These are phyloP conservation scores for Fusarium stilboides DNA, from an alignment of 2,329 filamentous ascomycete species.

Conservation along the genomic window DNA sequence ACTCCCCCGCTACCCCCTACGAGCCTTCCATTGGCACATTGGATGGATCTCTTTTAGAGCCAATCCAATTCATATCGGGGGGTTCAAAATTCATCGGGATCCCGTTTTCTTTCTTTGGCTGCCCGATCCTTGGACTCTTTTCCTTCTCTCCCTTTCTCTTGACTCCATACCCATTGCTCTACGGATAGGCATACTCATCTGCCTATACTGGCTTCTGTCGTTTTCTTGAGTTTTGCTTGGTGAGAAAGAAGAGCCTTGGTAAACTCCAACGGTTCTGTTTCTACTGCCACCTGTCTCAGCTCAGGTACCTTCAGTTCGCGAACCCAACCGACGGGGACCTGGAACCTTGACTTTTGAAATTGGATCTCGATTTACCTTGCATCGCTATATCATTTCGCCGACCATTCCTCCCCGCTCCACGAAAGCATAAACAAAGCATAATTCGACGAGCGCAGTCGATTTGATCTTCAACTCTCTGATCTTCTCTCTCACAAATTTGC, in stretches of 20 bases:
- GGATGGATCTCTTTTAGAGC: constrained; percentile 45
- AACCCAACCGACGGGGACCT: constrained; percentile 21
- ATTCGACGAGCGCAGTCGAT: neutral
- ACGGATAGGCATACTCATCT: neutral
- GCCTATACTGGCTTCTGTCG: constrained; percentile 5
- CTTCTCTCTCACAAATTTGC: constrained; percentile 20
- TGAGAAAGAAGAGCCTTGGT: constrained; percentile 13
- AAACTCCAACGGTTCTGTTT: constrained; percentile 15
- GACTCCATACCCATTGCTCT: constrained; percentile 9
- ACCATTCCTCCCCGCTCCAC: constrained; percentile 4
- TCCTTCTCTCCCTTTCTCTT: constrained; percentile 18
- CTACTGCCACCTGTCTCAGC: too few species aligned
- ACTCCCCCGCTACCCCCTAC: constrained; percentile 42
- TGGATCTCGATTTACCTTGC: constrained; percentile 32
- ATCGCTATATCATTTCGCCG: constrained; percentile 26
- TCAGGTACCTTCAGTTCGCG: constrained; percentile 2
- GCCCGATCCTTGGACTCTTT: constrained; percentile 35
- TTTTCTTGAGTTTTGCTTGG: constrained; percentile 14
- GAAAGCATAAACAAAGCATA: constrained; percentile 1
- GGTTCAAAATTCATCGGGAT: constrained; percentile 49
- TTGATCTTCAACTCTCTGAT: constrained; percentile 14
- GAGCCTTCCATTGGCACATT: constrained; percentile 11
- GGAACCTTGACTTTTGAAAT: constrained; percentile 7
- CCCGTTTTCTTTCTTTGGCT: constrained; percentile 39
- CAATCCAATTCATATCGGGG: constrained; percentile 42